A percentile compares a stretch with the other conserved stretches of the same genome.
Evolutionary conservation across 192 early-diverging fungal genomes (phyloP).

Genomic region (Coemansia sp.): DNA sequence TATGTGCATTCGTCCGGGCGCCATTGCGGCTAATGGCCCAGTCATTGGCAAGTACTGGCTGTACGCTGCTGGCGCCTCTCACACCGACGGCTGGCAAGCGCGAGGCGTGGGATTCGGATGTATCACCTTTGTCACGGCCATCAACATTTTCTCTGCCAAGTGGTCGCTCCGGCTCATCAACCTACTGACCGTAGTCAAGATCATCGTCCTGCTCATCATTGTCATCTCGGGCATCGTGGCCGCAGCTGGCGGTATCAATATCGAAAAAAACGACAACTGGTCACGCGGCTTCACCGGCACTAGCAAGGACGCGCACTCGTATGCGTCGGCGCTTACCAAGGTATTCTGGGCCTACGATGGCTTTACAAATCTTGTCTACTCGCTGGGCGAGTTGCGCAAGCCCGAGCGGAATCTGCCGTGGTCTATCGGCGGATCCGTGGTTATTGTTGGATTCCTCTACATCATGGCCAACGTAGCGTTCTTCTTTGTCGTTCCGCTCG

Average conservation of each 20-base stretch:
- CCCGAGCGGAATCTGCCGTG: conserved; percentile 80
- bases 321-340: conserved; percentile 59
- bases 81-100: conserved; percentile 51
- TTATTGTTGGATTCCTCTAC: conserved; percentile 73
- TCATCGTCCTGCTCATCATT: conserved; percentile 69
- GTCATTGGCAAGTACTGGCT: conserved; percentile 63
- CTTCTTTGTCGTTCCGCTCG: conserved; percentile 75
- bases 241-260: conserved; percentile 59
- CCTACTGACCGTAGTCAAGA: conserved; percentile 73
- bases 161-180: conserved; percentile 74
- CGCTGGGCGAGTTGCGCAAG: conserved; percentile 82
- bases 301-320: conserved; percentile 52
- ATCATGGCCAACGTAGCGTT: conserved; percentile 83
- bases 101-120: conserved; percentile 64
- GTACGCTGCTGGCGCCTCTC: conserved; percentile 46
- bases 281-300: conserved; percentile 68
- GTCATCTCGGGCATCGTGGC: conserved; percentile 70
- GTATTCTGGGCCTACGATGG: conserved; percentile 66
- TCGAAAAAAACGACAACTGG: conserved; percentile 52
- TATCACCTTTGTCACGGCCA: conserved; percentile 63
- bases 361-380: conserved; percentile 81
- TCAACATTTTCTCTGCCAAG: conserved; percentile 69
- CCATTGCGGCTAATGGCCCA: conserved; percentile 58
- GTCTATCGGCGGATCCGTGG: conserved; percentile 77
- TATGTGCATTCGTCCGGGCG: conserved; percentile 60